Evolutionary conservation across 2,329 filamentous ascomycete species (phyloP).

Genomic region (Metarhizium guizhouense): DNA sequence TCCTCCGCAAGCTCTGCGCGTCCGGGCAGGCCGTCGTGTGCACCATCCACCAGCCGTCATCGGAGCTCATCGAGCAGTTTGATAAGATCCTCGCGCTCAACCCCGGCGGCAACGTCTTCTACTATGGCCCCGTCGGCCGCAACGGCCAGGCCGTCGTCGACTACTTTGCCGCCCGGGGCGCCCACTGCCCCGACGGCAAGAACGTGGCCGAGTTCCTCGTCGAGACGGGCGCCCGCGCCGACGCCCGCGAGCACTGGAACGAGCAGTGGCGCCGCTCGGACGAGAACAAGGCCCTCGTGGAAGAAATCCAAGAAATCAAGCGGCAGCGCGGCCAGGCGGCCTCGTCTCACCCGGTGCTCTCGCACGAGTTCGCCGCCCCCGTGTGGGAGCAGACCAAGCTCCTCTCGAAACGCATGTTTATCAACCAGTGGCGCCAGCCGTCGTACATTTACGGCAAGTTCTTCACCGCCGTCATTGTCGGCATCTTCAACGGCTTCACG

Average conservation of each 20-base stretch:
- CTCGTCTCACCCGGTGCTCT: constrained; percentile 12
- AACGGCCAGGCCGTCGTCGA: constrained; percentile 35
- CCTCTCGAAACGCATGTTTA: constrained; percentile 62
- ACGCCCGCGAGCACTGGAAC: constrained; percentile 52
- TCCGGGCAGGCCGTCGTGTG: constrained; percentile 50
- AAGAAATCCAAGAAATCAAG: constrained; percentile 58
- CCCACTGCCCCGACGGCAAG: constrained; percentile 49
- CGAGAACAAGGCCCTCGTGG: constrained; percentile 47
- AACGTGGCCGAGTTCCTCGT: constrained; percentile 43
- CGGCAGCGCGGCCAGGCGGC: constrained; percentile 8
- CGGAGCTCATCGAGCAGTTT: constrained; percentile 44
- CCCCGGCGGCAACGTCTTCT: constrained; percentile 41
- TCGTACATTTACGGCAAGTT: constrained; percentile 71
- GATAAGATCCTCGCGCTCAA: constrained; percentile 44
- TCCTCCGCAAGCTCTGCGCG: constrained; percentile 48
- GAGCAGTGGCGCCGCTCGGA: constrained; percentile 62
- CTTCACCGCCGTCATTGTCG: constrained; percentile 61
- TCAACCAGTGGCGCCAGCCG: constrained; percentile 67
- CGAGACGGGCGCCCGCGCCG: constrained; percentile 28
- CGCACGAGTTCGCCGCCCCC: constrained; percentile 56
- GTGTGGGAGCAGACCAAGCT: constrained; percentile 52
- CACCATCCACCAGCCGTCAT: constrained; percentile 49
- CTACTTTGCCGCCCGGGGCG: constrained; percentile 52
- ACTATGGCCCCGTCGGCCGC: constrained; percentile 42
- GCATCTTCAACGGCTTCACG: constrained; percentile 73